Base-by-base conservation (phyloP, 1,139 yeast species). In the Kodamaea derodonti region DNA sequence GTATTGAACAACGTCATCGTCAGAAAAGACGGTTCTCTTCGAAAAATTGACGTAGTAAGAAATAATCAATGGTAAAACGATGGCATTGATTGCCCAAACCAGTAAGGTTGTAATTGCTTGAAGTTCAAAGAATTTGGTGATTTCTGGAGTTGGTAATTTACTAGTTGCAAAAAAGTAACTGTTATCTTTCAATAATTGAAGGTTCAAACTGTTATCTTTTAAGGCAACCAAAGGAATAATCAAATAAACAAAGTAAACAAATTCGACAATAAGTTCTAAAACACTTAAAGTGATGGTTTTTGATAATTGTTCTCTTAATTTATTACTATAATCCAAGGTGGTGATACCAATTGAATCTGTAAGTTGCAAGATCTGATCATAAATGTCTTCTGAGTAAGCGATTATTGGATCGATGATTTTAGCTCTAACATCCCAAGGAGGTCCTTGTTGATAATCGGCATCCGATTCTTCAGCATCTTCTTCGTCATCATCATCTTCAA, bases 1-100 rank as follows among this genome's bases (percentile, higher is more conserved):
- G 41, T 62, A 69, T 33, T 62, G 54, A 25, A 58, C 56, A 24
- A 42, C 48, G 31, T 49, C 55, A 15, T 43, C 54, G 25, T 44
- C 40, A 15, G 38, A 45, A 20, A 41, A 40, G 20, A 44, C 46
- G 38, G 69, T 56, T 59, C 73, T 61, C 48, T 71, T 65, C 38
- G 78, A 62, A 54, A 76, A 76, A 55, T 76, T 76, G 48, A 76
- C 50, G 56, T 70, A 76, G 57, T 71, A 75, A 20, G 80, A 69
- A 20, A 60, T 46, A 25, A 65, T 34, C 46, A 68, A 53, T 18
- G 86, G 86, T 26, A 69, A 32, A 10, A 54, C 40, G 32, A 72
- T 52, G 3, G 77, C 60, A 33, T 60, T 47, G 13, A 65, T 31
- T n/a, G 46, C 38, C 81, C 81, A 76, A 38, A 64, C 49, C 20